These are phyloP conservation scores for Rhododendron mucronatum DNA, from an alignment of 148 eudicot genomes.

Conservation along the genomic window DNA sequence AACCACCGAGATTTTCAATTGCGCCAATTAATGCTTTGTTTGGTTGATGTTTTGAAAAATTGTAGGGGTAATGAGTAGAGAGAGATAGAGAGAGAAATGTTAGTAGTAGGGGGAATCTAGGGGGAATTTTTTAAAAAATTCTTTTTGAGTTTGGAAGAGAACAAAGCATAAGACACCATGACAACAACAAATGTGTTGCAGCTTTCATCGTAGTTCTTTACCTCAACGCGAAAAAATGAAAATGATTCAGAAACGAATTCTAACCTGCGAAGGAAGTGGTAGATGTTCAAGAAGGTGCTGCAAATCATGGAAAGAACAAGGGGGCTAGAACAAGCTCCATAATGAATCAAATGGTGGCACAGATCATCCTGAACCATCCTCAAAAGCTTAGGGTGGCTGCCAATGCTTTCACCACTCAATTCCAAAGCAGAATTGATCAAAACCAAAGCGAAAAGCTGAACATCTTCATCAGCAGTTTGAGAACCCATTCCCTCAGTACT, in stretches of 20 bases:
- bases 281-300: conserved; percentile 71
- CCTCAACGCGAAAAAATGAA: neutral
- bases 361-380: conserved; percentile 87
- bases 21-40: no score
- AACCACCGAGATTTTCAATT: neutral
- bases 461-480: conserved; percentile 69
- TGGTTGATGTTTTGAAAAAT: no score
- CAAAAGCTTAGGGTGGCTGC: conserved; percentile 72
- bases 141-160: no score
- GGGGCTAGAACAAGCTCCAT: conserved; percentile 63
- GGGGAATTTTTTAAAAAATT: no score
- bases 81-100: no score
- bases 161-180: neutral
- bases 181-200: neutral
- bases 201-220: neutral
- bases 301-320: conserved; percentile 86
- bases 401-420: conserved; percentile 72
- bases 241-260: neutral
- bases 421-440: conserved; percentile 77
- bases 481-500: conserved; percentile 32
- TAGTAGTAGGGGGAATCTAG: no score
- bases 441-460: conserved; percentile 65
- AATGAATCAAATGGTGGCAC: conserved; percentile 81
- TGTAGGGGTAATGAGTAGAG: no score
- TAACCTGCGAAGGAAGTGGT: conserved; percentile 80